Base-by-base conservation (phyloP, 176 grass and related monocot species). In the Phoenix dactylifera region DNA sequence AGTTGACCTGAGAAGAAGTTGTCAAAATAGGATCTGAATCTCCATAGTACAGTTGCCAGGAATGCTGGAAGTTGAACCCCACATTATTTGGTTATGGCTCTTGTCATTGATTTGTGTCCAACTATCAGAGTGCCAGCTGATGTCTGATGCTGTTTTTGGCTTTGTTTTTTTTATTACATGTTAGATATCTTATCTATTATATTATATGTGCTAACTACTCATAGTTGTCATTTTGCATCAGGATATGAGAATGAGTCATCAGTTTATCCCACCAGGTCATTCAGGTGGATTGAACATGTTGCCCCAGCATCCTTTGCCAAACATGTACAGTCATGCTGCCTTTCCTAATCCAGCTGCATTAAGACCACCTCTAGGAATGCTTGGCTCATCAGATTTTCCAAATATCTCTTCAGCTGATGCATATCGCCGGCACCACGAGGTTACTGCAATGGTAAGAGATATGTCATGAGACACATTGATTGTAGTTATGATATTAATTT, bases 391-490 rank as follows among this genome's bases (percentile, higher is more conserved):
- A 20, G 82, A 86, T 73, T 82, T 86, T 25, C 64, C 75, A 3
- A 54, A 64, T 48, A 50, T 81, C 14, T 72, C 80, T 82, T 76
- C 90, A 18, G 81, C 82, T 59, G 87, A 98, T 78, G 93, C 87
- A 62, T 92, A 98, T 72, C 58, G 77, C 20, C 87, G 86, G 66
- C 87, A 92, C 30, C 87, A 98, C 79, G 93, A 98, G 83, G 93
- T 98, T 24, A 92, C 87, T 70, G 81, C 87, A 39, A 74, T 66
- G 84, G 93, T 98, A 76, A 95, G 77, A 64, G 25, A 62, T 18
- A 25, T 54, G 28, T 18, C 7, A 55, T 9, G 55, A 6, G 39
- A 63, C 18, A 17, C 35, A 14, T 44, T 30, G 28, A 44, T 14
- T 44, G 10, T 44, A 44, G 35, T 44, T 44, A 44, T 14, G 10